phyloP scores from a whole-genome alignment of 345 rosid species.

The Pistacia integerrima region DNA sequence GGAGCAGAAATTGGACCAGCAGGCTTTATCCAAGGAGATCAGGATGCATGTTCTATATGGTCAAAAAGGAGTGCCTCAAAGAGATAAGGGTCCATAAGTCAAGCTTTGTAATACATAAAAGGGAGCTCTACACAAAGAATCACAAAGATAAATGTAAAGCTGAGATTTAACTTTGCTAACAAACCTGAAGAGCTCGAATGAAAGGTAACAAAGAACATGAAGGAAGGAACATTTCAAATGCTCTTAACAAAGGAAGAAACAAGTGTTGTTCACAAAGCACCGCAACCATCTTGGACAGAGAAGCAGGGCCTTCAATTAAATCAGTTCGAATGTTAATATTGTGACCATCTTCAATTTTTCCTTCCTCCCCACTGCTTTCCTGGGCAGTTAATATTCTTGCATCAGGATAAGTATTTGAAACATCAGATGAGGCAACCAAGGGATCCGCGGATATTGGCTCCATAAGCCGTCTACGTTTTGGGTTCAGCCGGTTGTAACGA shows the following conservation, averaged over 20 bases:
- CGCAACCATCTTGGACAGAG: conserved; percentile 92
- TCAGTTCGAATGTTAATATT: conserved; percentile 44
- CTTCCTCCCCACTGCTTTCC: conserved; percentile 48
- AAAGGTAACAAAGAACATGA: conserved; percentile 88
- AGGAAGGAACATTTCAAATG: conserved; percentile 98
- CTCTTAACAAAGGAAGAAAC: conserved; percentile 91
- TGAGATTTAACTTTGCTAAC: conserved; percentile 30
- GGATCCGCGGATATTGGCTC: conserved; percentile 47
- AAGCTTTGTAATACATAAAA: conserved; percentile 2
- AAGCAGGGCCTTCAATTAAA: conserved; percentile 61
- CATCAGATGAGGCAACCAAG: conserved; percentile 38
- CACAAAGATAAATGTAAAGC: conserved; percentile 18
- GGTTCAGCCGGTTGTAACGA: conserved; percentile 81
- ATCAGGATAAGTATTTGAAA: conserved; percentile 34
- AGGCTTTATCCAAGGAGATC: conserved; percentile 6
- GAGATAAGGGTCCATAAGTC: background rate
- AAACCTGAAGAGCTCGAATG: conserved; percentile 96
- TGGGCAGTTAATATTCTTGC: conserved; percentile 34
- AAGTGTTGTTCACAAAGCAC: conserved; percentile 89
- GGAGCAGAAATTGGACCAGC: conserved; percentile 17
- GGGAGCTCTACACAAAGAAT: conserved; percentile 10
- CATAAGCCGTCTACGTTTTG: conserved; percentile 89
- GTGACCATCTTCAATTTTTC: conserved; percentile 40
- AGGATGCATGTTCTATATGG: conserved; percentile 12
- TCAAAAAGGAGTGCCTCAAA: conserved; percentile 8